Conservation (phyloP, 495 filamentous ascomycete genomes). For the Neurospora cerealis region DNA sequence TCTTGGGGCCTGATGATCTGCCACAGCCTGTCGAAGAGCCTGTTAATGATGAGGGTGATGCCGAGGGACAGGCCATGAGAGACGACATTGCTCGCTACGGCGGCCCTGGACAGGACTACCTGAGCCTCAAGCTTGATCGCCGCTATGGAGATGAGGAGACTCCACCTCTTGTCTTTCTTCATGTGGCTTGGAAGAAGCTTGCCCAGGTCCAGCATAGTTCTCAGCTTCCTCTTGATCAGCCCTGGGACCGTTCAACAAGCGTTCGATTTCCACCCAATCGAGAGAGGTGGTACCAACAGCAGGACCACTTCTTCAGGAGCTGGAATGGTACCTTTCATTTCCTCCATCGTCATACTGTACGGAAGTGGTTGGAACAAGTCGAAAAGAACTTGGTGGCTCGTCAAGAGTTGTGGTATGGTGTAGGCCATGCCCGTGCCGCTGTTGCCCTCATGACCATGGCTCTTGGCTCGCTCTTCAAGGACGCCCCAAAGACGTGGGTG, state of each 20-base stretch:
- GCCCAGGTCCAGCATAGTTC: neutral
- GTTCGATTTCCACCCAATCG: neutral
- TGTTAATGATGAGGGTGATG: neutral
- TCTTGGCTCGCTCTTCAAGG: slow-evolving; percentile 9
- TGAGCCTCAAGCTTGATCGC: slow-evolving; percentile 1
- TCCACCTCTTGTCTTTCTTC: slow-evolving; percentile 16
- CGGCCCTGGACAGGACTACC: neutral
- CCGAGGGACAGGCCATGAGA: neutral
- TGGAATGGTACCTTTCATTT: slow-evolving; percentile 18
- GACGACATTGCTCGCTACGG: neutral
- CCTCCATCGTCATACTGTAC: slow-evolving; percentile 10
- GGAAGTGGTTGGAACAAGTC: slow-evolving; percentile 9
- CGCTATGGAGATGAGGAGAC: slow-evolving; percentile 13
- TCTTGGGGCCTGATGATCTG: neutral
- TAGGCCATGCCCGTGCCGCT: slow-evolving; percentile 14
- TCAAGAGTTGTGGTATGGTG: slow-evolving; percentile 1
- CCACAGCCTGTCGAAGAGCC: neutral
- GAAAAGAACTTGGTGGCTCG: slow-evolving; percentile 6
- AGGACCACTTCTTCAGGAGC: slow-evolving; percentile 9
- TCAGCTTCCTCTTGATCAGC: slow-evolving; percentile 7
- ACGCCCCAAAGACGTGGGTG: neutral
- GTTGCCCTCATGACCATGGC: slow-evolving; percentile 17
- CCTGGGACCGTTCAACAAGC: slow-evolving; percentile 6
- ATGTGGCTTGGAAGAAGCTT: slow-evolving; percentile 14
- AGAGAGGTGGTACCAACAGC: slow-evolving; percentile 7